These are phyloP conservation scores for Athelia sp. DNA, from an alignment of 1,284 basidiomycete genomes.

Conservation along the genomic window DNA sequence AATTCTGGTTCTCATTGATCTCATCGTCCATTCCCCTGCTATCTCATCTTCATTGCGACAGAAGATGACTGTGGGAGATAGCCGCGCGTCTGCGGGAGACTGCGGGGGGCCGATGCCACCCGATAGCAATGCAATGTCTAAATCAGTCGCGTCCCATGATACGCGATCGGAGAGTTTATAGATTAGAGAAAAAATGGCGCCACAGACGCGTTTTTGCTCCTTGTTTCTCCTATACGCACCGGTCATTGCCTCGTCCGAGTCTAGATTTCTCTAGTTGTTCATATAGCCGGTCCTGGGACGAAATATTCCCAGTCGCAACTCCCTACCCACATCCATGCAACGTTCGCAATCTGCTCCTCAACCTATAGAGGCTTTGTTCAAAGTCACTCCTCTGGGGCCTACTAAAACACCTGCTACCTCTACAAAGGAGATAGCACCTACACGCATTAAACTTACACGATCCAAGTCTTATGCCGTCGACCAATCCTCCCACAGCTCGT, in stretches of 20 bases:
- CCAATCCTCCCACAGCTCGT: background rate
- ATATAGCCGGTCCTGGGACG: background rate
- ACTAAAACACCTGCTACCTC: background rate
- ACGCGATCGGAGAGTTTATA: no score
- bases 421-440: background rate
- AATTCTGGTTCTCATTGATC: no score
- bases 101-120: no score
- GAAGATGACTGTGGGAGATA: no score
- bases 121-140: no score
- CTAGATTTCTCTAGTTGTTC: slow-evolving; percentile 4
- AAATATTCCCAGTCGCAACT: no score
- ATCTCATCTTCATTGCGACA: no score
- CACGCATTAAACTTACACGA: slow-evolving; percentile 5
- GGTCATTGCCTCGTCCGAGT: background rate
- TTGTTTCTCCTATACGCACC: background rate
- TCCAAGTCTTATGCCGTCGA: background rate
- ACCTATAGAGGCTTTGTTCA: background rate
- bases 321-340: slow-evolving; percentile 20
- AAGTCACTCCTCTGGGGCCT: background rate
- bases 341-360: slow-evolving; percentile 34
- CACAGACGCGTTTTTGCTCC: no score
- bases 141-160: no score
- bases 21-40: no score
- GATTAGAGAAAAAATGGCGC: no score
- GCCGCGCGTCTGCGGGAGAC: no score